Conservation (phyloP, 2,329 filamentous ascomycete species). For the Sporothrix brunneoviolacea region DNA sequence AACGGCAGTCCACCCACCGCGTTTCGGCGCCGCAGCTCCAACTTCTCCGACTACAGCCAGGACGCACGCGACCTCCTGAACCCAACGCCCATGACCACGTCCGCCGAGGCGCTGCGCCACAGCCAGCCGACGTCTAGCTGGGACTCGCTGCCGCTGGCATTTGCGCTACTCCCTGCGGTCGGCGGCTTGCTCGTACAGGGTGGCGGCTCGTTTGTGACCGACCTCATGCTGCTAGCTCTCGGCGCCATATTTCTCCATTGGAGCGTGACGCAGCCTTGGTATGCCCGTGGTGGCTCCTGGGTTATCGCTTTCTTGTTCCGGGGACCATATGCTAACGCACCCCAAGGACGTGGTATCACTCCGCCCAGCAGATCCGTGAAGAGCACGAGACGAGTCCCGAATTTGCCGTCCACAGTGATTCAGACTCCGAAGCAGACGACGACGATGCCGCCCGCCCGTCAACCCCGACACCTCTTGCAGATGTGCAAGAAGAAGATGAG, state of each 20-base stretch:
- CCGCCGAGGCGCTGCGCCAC: slow-evolving; percentile 29
- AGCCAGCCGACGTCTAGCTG: slow-evolving; percentile 57
- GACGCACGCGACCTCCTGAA: slow-evolving; percentile 67
- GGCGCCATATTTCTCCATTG: slow-evolving; percentile 86
- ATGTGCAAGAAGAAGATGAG: slow-evolving; percentile 41
- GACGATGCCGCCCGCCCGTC: neutral
- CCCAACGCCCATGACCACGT: slow-evolving; percentile 31
- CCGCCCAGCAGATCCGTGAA: slow-evolving; percentile 57
- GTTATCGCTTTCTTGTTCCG: neutral
- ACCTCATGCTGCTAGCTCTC: slow-evolving; percentile 72
- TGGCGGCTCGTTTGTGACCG: slow-evolving; percentile 75
- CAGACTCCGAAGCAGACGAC: slow-evolving; percentile 17
- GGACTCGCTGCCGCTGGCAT: slow-evolving; percentile 73
- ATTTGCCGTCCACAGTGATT: slow-evolving; percentile 37
- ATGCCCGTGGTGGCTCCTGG: slow-evolving; percentile 24
- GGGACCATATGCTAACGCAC: neutral
- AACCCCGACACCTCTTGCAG: slow-evolving; percentile 25
- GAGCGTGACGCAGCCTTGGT: slow-evolving; percentile 89
- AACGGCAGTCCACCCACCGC: slow-evolving; percentile 31
- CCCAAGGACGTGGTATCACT: slow-evolving; percentile 64
- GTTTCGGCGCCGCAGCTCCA: slow-evolving; percentile 46
- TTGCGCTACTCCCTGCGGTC: slow-evolving; percentile 80
- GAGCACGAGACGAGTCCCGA: slow-evolving; percentile 39
- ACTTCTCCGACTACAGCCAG: slow-evolving; percentile 64
- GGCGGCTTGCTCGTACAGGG: slow-evolving; percentile 79